Base-by-base conservation (phyloP, 257 asterid genomes). In the Coffea canephora region DNA sequence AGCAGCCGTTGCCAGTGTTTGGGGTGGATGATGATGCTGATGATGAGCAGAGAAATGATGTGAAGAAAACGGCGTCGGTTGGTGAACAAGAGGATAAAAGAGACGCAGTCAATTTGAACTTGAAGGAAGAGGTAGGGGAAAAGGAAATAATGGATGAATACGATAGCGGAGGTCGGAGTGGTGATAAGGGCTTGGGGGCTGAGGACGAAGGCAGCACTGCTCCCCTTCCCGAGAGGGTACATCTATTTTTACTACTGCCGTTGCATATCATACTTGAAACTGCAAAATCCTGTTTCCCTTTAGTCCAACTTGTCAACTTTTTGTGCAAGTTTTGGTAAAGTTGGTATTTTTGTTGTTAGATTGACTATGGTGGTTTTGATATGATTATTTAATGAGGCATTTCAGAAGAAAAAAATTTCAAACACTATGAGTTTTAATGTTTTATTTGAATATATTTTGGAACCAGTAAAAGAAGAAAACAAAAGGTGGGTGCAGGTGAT, bases 151-250 rank as follows among this genome's bases (percentile, higher is more conserved):
- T 84, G 93, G 85, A 82, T 50, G 91, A 82, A 83, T 54, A 80
- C 36, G 86, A 78, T 36, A 84, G 87, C 73, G 87, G 88, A 65
- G 88, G 80, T 39, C 77, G 91, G 6, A 91, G 94, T 36, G 88
- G 96, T 71, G 94, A 86, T 55, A 90, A 90, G 79, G 94, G 92
- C 41, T 15, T 89, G 85, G 94, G 80, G 36, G 91, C 89, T 50
- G 94, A 91, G 66, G 95, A 91, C 39, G 96, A 94, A 75, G 94
- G 93, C 61, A 89, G 89, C 85, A 85, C 94, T 31, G 91, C 96
- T 78, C 98, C 98, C 61, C 80, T 94, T 81, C 98, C 98, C 49
- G 95, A 91, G 80, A 91, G 88, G 96, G 98, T 94, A 75, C 43
- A 27, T 31, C 43, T 39, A 39, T 84, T 73, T 62, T 31, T 41